A percentile compares a stretch with the other conserved stretches of the same genome.
These are phyloP conservation scores for Beauveria australis DNA, from an alignment of 2,329 filamentous ascomycete species.

Conservation along the genomic window DNA sequence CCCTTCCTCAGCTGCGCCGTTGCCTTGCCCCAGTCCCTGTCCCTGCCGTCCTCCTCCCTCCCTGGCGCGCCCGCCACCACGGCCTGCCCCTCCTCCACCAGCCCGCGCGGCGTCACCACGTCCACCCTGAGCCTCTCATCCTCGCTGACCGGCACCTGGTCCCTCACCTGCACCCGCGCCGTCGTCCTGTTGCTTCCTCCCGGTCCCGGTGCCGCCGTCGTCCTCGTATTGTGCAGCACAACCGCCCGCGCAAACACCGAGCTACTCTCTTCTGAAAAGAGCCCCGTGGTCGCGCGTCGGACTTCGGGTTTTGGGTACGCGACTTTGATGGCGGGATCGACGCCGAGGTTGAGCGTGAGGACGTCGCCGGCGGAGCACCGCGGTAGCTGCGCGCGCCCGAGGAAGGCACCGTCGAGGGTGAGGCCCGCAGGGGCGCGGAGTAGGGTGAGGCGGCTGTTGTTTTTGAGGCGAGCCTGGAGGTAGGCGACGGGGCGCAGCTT, in stretches of 20 bases:
- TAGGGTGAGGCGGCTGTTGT: slow-evolving; percentile 47
- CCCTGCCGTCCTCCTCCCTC: slow-evolving; percentile 24
- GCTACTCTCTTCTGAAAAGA: slow-evolving; percentile 43
- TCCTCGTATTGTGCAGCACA: slow-evolving; percentile 39
- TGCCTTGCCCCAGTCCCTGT: slow-evolving; percentile 44
- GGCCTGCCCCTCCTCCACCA: slow-evolving; percentile 29
- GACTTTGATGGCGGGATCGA: slow-evolving; percentile 46
- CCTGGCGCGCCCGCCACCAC: slow-evolving; percentile 28
- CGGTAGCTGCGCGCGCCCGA: slow-evolving; percentile 45
- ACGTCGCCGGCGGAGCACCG: slow-evolving; percentile 43
- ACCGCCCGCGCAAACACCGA: slow-evolving; percentile 38
- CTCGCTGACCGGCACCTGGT: slow-evolving; percentile 50
- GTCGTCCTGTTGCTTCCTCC: slow-evolving; percentile 26
- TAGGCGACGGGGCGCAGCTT: slow-evolving; percentile 54
- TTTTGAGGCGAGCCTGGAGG: slow-evolving; percentile 49
- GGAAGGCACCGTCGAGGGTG: slow-evolving; percentile 55
- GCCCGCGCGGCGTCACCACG: slow-evolving; percentile 37
- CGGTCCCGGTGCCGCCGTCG: not conserved
- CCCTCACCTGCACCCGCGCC: slow-evolving; percentile 40
- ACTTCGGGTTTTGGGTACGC: slow-evolving; percentile 46
- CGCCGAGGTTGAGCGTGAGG: slow-evolving; percentile 44
- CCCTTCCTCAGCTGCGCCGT: slow-evolving; percentile 44
- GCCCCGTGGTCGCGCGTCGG: slow-evolving; percentile 36
- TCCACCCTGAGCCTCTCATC: slow-evolving; percentile 46
- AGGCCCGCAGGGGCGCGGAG: slow-evolving; percentile 47